phyloP scores from a whole-genome alignment of 1,284 basidiomycete genomes.

The Ustilago esculenta region DNA sequence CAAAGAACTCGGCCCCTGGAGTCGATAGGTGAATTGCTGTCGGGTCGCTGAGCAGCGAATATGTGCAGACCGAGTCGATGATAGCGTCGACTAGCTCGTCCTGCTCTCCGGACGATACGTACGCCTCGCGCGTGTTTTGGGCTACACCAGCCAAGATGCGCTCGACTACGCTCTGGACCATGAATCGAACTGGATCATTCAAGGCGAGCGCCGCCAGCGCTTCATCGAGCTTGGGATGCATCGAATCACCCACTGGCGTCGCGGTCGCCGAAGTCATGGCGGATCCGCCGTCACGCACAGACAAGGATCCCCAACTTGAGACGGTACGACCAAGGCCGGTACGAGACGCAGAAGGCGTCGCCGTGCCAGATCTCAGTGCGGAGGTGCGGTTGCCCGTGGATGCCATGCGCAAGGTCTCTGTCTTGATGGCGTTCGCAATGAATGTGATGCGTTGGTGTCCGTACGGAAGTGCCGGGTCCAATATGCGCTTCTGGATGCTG shows the following conservation, averaged over 20 bases:
- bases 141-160: conserved; percentile 35
- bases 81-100: conserved; percentile 47
- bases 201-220: conserved; percentile 25
- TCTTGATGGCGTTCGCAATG: conserved; percentile 43
- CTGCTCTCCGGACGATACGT: conserved; percentile 47
- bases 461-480: conserved; percentile 42
- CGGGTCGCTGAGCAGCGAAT: conserved; percentile 47
- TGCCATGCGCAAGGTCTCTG: conserved; percentile 42
- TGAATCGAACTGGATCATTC: conserved; percentile 52
- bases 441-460: conserved; percentile 37
- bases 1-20: conserved; percentile 45
- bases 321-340: conserved; percentile 24
- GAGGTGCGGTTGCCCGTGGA: conserved; percentile 14
- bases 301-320: conserved; percentile 16
- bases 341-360: conserved; percentile 25
- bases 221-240: conserved; percentile 38
- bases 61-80: conserved; percentile 55
- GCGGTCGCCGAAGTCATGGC: conserved; percentile 43
- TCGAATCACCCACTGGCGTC: conserved; percentile 34
- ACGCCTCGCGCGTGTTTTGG: conserved; percentile 15
- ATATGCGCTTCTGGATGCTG: conserved; percentile 38
- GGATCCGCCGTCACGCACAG: conserved; percentile 15
- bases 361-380: conserved; percentile 19
- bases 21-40: conserved; percentile 34
- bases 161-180: conserved; percentile 47